These are phyloP conservation scores for Rhododendron williamsianum DNA, from an alignment of 148 eudicot species.

Conservation along the genomic window DNA sequence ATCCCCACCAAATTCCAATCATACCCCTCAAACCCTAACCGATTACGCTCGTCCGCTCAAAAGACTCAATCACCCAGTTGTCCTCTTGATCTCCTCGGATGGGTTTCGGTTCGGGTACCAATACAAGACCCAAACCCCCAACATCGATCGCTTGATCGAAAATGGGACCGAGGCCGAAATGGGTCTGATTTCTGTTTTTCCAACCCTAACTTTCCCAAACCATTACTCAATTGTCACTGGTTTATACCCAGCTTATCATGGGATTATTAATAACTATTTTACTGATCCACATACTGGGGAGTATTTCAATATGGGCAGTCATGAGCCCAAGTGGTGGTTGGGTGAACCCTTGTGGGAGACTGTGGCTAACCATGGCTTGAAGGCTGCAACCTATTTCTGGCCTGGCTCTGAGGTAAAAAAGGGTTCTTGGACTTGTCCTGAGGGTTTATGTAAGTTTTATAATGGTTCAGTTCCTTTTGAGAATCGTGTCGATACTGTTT, in stretches of 20 bases:
- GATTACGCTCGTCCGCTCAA: conserved; percentile 30
- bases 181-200: conserved; percentile 78
- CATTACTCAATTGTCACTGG: conserved; percentile 89
- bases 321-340: conserved; percentile 86
- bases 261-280: conserved; percentile 65
- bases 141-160: conserved; percentile 51
- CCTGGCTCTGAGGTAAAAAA: conserved; percentile 82
- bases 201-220: conserved; percentile 86
- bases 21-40: background rate
- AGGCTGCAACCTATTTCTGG: conserved; percentile 79
- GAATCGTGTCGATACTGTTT: conserved; percentile 59
- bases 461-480: conserved; percentile 80
- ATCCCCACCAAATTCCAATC: conserved; percentile 6
- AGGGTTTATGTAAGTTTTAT: conserved; percentile 36
- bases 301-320: conserved; percentile 56
- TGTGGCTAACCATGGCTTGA: conserved; percentile 47
- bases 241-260: conserved; percentile 70
- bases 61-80: conserved; percentile 54
- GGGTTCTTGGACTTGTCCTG: conserved; percentile 69
- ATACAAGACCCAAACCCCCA: conserved; percentile 60
- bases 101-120: conserved; percentile 95
- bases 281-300: conserved; percentile 43
- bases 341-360: conserved; percentile 91
- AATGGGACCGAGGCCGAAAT: conserved; percentile 73
- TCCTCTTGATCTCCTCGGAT: conserved; percentile 65